Percentiles rank a stretch among this genome's conserved stretches.
Evolutionary conservation across 2,329 filamentous ascomycete genomes (phyloP).

Genomic region (Hymenoscyphus fraxineus): DNA sequence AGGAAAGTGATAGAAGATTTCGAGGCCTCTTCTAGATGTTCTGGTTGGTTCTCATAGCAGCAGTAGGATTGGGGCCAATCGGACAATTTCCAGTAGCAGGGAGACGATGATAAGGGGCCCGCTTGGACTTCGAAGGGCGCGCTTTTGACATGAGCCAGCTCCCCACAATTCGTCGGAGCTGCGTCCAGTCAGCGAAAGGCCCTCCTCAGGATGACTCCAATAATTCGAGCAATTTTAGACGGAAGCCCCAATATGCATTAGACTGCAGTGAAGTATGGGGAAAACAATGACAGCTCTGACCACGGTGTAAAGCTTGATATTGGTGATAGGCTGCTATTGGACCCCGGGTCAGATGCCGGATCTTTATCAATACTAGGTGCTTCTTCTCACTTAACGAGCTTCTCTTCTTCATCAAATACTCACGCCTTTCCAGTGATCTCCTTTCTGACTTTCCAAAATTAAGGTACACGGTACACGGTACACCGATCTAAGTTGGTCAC

Average conservation of each 20-base stretch:
- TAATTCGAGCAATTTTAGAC: not conserved
- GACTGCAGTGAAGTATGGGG: not conserved
- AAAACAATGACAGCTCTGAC: not conserved
- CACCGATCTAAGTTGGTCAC: not conserved
- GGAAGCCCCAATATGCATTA: not conserved
- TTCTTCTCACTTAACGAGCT: not conserved
- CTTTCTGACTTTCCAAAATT: not conserved
- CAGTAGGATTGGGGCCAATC: conserved; percentile 16
- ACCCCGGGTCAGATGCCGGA: not conserved
- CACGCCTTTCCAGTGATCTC: conserved; percentile 9
- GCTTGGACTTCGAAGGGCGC: conserved; percentile 24
- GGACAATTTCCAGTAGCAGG: conserved; percentile 11
- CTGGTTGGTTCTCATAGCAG: not conserved
- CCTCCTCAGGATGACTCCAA: not conserved
- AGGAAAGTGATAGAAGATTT: conserved; percentile 12
- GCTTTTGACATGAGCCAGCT: not conserved
- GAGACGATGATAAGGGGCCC: conserved; percentile 11
- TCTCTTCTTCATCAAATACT: conserved; percentile 1
- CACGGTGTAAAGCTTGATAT: not conserved
- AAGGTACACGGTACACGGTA: not conserved
- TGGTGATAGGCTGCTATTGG: not conserved
- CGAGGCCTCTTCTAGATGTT: conserved; percentile 1
- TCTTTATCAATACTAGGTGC: conserved; percentile 7
- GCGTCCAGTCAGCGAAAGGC: not conserved
- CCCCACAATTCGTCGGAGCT: not conserved